Evolutionary conservation across 257 asterid species (phyloP).

Genomic region (Scutellaria barbata): DNA sequence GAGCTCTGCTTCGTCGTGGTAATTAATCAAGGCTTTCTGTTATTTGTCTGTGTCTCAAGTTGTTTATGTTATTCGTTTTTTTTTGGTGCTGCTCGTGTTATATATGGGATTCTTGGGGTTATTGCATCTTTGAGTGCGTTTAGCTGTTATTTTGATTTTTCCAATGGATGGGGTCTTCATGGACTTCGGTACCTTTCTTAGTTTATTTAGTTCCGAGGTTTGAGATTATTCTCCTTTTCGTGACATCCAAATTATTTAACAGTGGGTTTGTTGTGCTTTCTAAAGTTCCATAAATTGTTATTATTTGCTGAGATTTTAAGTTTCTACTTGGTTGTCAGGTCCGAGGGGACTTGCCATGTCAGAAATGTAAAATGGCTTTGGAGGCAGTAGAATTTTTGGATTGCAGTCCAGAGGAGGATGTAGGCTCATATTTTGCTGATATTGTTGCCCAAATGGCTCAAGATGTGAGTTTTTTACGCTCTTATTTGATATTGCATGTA

Average conservation of each 20-base stretch:
- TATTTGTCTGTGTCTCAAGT: neutral
- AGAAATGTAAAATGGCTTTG: conserved; percentile 82
- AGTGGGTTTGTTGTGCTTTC: neutral
- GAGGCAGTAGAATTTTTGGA: conserved; percentile 90
- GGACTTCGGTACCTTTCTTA: neutral
- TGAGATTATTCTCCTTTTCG: neutral
- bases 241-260: neutral
- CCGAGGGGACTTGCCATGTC: conserved; percentile 90
- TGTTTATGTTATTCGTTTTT: neutral
- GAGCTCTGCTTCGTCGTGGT: conserved; percentile 86
- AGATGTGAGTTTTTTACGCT: conserved; percentile 64
- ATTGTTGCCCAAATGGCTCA: conserved; percentile 92
- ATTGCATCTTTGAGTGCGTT: neutral
- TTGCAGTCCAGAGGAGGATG: conserved; percentile 67
- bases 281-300: conserved; percentile 4
- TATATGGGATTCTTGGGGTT: neutral
- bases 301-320: conserved; percentile 10
- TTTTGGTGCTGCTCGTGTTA: conserved; percentile 1
- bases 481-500: conserved; percentile 11
- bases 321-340: conserved; percentile 52
- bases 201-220: conserved; percentile 20
- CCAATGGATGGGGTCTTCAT: neutral
- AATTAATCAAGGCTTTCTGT: conserved; percentile 24
- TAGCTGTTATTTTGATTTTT: conserved; percentile 3
- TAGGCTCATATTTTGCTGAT: conserved; percentile 96